Evolutionary conservation across 2,329 filamentous ascomycete species (phyloP).

Genomic region (Metarhizium album): DNA sequence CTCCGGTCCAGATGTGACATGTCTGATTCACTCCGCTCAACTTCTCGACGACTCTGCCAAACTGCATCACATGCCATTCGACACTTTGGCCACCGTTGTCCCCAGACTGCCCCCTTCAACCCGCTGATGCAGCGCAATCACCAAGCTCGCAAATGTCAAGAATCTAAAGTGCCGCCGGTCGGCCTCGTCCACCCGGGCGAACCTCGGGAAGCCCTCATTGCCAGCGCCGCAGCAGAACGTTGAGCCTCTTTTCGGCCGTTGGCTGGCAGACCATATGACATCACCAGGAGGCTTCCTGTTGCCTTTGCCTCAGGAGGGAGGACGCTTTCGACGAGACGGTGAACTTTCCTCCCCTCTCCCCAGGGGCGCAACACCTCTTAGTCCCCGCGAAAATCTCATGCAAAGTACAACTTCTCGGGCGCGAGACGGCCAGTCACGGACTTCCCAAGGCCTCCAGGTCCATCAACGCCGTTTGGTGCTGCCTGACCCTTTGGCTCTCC

Average conservation of each 20-base stretch:
- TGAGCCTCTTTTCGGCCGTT: too few species aligned
- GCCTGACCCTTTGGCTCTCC: slow-evolving; percentile 47
- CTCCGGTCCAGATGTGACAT: too few species aligned
- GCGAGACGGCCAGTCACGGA: slow-evolving; percentile 8
- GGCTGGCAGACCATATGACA: slow-evolving; percentile 5
- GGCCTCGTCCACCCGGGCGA: slow-evolving; percentile 3
- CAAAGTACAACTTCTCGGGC: slow-evolving; percentile 1
- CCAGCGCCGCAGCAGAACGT: not conserved
- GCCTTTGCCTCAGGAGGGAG: slow-evolving; percentile 7
- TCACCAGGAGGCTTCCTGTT: slow-evolving; percentile 6
- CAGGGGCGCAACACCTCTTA: not conserved
- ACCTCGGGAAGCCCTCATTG: not conserved
- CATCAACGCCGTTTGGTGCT: slow-evolving; percentile 40
- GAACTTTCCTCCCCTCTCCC: slow-evolving; percentile 1
- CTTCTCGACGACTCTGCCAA: not conserved
- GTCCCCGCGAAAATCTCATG: not conserved
- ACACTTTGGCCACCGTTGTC: not conserved
- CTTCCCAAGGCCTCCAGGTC: slow-evolving; percentile 13
- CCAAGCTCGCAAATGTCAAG: slow-evolving; percentile 2
- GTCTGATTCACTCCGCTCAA: not conserved
- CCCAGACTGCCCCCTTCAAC: not conserved
- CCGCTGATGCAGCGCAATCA: not conserved
- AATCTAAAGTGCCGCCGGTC: slow-evolving; percentile 1
- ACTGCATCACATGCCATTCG: slow-evolving; percentile 7
- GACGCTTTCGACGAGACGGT: slow-evolving; percentile 6